These are phyloP conservation scores for Umbelopsis sp. DNA, from an alignment of 371 early-diverging fungal genomes.

Conservation along the genomic window DNA sequence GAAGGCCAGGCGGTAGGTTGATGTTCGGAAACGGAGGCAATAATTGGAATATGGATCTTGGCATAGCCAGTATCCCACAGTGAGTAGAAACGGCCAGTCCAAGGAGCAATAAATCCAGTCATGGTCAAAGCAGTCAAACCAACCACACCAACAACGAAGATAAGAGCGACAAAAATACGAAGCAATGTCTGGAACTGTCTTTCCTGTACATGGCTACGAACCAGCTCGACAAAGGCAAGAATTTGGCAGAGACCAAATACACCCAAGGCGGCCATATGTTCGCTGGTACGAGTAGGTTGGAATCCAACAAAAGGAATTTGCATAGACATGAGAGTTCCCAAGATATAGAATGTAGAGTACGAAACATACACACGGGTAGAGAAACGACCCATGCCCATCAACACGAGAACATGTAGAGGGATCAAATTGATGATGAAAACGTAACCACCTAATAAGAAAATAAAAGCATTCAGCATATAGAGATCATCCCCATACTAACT, in stretches of 20 bases:
- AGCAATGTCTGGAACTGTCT: slow-evolving; percentile 85
- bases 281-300: slow-evolving; percentile 95
- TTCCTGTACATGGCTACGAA: slow-evolving; percentile 80
- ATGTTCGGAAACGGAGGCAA: slow-evolving; percentile 99
- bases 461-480: too few species aligned
- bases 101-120: slow-evolving; percentile 93
- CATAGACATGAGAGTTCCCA: slow-evolving; percentile 97
- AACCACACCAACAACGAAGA: slow-evolving; percentile 54
- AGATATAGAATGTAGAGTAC: slow-evolving; percentile 95
- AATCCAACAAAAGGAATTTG: slow-evolving; percentile 99
- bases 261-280: slow-evolving; percentile 98
- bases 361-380: slow-evolving; percentile 92
- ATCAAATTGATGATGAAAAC: slow-evolving; percentile 98
- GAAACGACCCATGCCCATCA: slow-evolving; percentile 96
- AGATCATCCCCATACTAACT: not conserved
- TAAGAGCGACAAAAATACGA: slow-evolving; percentile 65
- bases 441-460: slow-evolving; percentile 71
- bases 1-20: slow-evolving; percentile 99
- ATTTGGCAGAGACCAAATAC: slow-evolving; percentile 94
- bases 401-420: slow-evolving; percentile 93
- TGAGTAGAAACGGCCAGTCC: slow-evolving; percentile 98
- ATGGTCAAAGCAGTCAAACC: slow-evolving; percentile 69
- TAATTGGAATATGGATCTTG: slow-evolving; percentile 98
- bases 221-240: slow-evolving; percentile 84
- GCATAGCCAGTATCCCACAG: slow-evolving; percentile 99